phyloP scores from a whole-genome alignment of 306 rosid species.

The Lotus japonicus region DNA sequence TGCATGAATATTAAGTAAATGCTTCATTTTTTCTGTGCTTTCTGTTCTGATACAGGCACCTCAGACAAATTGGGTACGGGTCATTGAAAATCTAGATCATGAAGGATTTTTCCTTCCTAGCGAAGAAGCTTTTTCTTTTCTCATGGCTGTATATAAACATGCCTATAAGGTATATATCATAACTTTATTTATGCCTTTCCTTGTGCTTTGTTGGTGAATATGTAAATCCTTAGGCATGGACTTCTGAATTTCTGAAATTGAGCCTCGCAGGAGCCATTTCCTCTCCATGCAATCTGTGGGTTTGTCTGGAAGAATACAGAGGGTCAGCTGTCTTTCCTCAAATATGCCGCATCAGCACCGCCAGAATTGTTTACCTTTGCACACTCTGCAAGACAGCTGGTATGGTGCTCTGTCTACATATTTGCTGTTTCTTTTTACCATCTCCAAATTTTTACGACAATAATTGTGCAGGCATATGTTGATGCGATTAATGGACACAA shows the following conservation, averaged over 20 bases:
- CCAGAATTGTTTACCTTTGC: slow-evolving; percentile 81
- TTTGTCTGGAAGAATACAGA: slow-evolving; percentile 94
- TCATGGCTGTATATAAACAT: slow-evolving; percentile 68
- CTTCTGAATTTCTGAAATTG: slow-evolving; percentile 26
- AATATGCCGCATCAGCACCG: slow-evolving; percentile 73
- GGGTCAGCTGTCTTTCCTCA: slow-evolving; percentile 94
- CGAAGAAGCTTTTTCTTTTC: slow-evolving; percentile 84
- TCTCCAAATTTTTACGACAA: slow-evolving; percentile 5
- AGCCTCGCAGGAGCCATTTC: slow-evolving; percentile 74
- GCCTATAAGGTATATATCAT: slow-evolving; percentile 64
- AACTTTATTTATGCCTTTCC: slow-evolving; percentile 7
- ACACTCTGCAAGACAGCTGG: slow-evolving; percentile 80
- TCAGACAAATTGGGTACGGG: slow-evolving; percentile 63
- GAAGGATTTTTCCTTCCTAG: slow-evolving; percentile 92
- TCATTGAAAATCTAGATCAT: slow-evolving; percentile 85
- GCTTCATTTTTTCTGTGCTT: slow-evolving; percentile 9
- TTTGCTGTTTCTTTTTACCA: slow-evolving; percentile 10
- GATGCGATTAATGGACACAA: slow-evolving; percentile 73
- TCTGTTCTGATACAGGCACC: slow-evolving; percentile 70
- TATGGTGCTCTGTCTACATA: slow-evolving; percentile 28
- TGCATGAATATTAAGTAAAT: not conserved
- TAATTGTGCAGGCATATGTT: slow-evolving; percentile 48
- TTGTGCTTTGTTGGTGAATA: not conserved
- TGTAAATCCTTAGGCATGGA: not conserved
- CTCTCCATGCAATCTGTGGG: slow-evolving; percentile 89